Conservation (phyloP, 805 yeast genomes). For the Torulaspora microellipsoides region DNA sequence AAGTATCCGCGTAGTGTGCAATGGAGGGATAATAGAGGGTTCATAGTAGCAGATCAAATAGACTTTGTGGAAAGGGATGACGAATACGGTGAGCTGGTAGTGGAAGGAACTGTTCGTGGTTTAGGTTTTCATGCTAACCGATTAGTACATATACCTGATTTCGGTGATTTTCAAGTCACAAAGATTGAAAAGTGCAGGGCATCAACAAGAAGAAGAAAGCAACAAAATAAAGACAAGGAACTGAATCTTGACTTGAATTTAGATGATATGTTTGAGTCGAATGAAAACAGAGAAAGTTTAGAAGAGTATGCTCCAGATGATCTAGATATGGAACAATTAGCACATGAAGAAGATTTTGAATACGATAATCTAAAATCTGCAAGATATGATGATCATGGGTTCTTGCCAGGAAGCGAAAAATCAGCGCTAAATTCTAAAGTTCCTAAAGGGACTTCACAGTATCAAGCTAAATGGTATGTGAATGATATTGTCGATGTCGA, state of each 20-base stretch:
- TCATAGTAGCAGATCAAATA: conserved; percentile 68
- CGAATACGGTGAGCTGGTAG: conserved; percentile 42
- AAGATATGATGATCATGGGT: conserved; percentile 40
- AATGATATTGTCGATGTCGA: conserved; percentile 47
- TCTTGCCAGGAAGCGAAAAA: conserved; percentile 34
- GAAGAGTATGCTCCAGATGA: conserved; percentile 59
- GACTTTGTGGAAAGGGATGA: conserved; percentile 28
- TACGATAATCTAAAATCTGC: conserved; percentile 32
- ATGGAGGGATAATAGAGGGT: conserved; percentile 95
- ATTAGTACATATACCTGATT: conserved; percentile 79
- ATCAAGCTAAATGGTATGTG: conserved; percentile 73
- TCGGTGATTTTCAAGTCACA: conserved; percentile 81
- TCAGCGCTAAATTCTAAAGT: conserved; percentile 38
- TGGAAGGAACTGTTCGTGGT: conserved; percentile 87
- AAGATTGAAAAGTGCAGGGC: conserved; percentile 50
- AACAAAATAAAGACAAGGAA: conserved; percentile 18
- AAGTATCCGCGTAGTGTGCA: conserved; percentile 76
- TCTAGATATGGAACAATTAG: conserved; percentile 42
- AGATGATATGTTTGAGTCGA: conserved; percentile 31
- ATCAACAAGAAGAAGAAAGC: conserved; percentile 31
- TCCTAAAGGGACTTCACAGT: conserved; percentile 76
- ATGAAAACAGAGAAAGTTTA: conserved; percentile 49
- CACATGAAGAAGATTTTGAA: conserved; percentile 35
- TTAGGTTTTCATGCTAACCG: conserved; percentile 73
- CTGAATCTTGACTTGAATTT: conserved; percentile 18